Percentiles rank a stretch among this genome's conserved stretches.
These are phyloP conservation scores for Rhizopogon rudus DNA, from an alignment of 768 basidiomycete species.

Conservation along the genomic window DNA sequence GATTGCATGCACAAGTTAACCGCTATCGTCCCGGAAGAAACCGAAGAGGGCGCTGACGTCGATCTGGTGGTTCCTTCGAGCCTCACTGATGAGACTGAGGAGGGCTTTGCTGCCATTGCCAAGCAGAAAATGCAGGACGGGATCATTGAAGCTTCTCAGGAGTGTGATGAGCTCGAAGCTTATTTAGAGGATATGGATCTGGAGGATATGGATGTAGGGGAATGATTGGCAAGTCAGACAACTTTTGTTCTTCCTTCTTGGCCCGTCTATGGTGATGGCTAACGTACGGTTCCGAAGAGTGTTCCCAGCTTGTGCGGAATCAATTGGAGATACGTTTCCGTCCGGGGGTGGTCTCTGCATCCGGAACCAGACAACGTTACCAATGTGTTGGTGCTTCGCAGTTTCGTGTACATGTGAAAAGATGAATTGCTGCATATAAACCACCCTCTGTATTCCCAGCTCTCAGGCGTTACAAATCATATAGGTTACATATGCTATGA, in stretches of 20 bases:
- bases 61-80: conserved; percentile 12
- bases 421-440: no score
- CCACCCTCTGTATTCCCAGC: no score
- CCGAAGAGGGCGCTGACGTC: conserved; percentile 12
- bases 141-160: conserved; percentile 4
- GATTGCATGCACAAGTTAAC: conserved; percentile 27
- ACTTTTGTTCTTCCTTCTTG: background rate
- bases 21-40: conserved; percentile 4
- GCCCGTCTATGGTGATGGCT: background rate
- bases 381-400: background rate
- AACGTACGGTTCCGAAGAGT: background rate
- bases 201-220: conserved; percentile 12
- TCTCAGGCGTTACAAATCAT: no score
- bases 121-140: conserved; percentile 26
- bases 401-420: background rate
- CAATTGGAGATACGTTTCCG: background rate
- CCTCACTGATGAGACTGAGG: conserved; percentile 41
- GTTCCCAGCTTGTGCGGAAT: background rate
- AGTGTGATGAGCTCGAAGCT: background rate
- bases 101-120: conserved; percentile 44
- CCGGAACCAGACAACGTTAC: background rate
- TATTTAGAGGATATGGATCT: background rate
- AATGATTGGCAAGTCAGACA: conserved; percentile 8
- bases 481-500: no score
- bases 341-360: background rate